A percentile compares a stretch with the other conserved stretches of the same genome.
Conservation (phyloP, 495 filamentous ascomycete genomes). For the Hypoxylon crocopeplum region DNA sequence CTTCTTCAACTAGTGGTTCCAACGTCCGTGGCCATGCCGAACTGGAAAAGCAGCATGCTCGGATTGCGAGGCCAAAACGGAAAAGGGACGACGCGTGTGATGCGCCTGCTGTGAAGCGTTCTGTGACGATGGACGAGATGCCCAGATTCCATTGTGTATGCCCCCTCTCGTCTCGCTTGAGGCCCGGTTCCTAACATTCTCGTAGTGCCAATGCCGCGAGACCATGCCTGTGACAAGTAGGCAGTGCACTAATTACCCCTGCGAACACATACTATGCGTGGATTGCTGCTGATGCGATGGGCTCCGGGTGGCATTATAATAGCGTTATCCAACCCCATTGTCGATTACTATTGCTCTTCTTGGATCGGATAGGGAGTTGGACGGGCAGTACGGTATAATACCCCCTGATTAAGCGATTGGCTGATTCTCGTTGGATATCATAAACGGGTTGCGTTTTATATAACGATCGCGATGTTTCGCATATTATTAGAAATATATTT, state of each 20-base stretch:
- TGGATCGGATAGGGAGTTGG: conserved; percentile 2
- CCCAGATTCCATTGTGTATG: conserved; percentile 25
- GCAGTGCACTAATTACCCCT: conserved; percentile 34
- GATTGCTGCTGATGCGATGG: conserved; percentile 15
- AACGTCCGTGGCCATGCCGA: neutral
- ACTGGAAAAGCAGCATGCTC: conserved; percentile 5
- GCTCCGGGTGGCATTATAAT: neutral
- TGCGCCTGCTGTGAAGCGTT: conserved; percentile 11
- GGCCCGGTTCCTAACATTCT: conserved; percentile 16
- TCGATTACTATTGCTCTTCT: neutral
- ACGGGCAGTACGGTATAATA: conserved; percentile 9
- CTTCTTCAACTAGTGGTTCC: neutral
- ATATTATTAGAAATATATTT: no score
- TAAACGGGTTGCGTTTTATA: neutral
- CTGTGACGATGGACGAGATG: conserved; percentile 6
- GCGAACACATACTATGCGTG: conserved; percentile 33
- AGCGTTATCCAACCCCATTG: neutral
- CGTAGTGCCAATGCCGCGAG: conserved; percentile 34
- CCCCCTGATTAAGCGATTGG: neutral
- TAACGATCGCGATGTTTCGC: neutral
- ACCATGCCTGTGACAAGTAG: conserved; percentile 21
- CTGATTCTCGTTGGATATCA: neutral
- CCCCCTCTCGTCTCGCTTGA: neutral
- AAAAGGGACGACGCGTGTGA: conserved; percentile 28
- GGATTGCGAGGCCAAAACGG: conserved; percentile 27